These are phyloP conservation scores for Paecilomyces formosus DNA, from an alignment of 2,329 filamentous ascomycete genomes.

Conservation along the genomic window DNA sequence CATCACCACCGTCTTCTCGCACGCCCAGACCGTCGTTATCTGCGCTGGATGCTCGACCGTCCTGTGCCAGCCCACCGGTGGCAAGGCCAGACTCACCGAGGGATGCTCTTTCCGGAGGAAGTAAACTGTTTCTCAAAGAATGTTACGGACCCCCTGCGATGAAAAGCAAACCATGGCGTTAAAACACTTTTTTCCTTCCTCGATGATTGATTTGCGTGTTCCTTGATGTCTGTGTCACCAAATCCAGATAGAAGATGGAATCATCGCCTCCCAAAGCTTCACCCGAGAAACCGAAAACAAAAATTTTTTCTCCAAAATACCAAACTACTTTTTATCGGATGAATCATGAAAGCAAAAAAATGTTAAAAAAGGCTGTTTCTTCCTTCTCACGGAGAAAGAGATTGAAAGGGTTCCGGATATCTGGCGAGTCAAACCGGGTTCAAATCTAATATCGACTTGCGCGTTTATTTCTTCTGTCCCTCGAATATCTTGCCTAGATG, in stretches of 20 bases:
- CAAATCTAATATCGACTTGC: slow-evolving; percentile 21
- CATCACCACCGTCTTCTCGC: slow-evolving; percentile 99
- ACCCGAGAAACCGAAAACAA: neutral
- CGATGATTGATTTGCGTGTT: slow-evolving; percentile 1
- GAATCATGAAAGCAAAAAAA: slow-evolving; percentile 53
- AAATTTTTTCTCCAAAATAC: slow-evolving; percentile 21
- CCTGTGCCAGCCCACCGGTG: slow-evolving; percentile 98
- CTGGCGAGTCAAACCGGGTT: slow-evolving; percentile 57
- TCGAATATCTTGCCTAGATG: neutral
- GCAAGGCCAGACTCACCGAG: slow-evolving; percentile 97
- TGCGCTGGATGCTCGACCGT: slow-evolving; percentile 99
- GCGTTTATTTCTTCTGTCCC: slow-evolving; percentile 29
- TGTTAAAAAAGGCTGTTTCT: slow-evolving; percentile 36
- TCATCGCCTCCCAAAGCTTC: neutral
- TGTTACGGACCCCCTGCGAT: slow-evolving; percentile 7
- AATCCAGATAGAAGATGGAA: neutral
- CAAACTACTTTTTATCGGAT: slow-evolving; percentile 31
- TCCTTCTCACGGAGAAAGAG: slow-evolving; percentile 33
- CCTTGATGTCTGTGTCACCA: neutral
- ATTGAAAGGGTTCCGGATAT: slow-evolving; percentile 70
- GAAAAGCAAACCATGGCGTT: slow-evolving; percentile 2
- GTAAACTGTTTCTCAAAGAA: slow-evolving; percentile 48
- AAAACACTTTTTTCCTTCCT: neutral
- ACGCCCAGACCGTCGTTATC: slow-evolving; percentile 99
- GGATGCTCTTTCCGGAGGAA: slow-evolving; percentile 99